Conservation (phyloP, 2,329 filamentous ascomycete genomes). For the Penicillium janthinellum region DNA sequence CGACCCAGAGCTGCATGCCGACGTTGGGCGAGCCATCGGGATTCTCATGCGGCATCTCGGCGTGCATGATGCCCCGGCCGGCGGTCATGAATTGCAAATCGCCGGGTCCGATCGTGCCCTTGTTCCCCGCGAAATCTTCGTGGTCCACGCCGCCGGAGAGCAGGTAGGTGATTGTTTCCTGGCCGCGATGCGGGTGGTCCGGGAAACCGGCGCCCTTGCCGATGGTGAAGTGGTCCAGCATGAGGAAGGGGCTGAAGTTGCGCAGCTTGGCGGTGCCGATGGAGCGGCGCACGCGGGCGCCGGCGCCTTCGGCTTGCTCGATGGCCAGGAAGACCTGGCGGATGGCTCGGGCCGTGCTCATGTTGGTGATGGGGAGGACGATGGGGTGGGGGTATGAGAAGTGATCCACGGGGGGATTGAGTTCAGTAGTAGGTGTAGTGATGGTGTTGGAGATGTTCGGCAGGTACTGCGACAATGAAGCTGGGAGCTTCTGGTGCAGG, state of each 20-base stretch:
- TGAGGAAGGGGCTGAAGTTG: constrained; percentile 89
- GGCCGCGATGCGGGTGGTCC: constrained; percentile 80
- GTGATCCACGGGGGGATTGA: background rate
- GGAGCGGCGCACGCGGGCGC: constrained; percentile 81
- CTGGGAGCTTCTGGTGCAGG: constrained; percentile 21
- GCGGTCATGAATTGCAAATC: constrained; percentile 99
- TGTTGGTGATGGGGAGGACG: constrained; percentile 49
- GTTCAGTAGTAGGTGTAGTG: constrained; percentile 8
- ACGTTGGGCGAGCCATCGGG: constrained; percentile 74
- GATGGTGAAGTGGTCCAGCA: constrained; percentile 91
- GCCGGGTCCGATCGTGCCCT: constrained; percentile 80
- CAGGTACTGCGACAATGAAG: constrained; percentile 20
- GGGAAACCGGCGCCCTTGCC: constrained; percentile 83
- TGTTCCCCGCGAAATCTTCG: constrained; percentile 86
- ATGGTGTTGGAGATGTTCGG: constrained; percentile 8
- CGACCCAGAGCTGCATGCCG: constrained; percentile 94
- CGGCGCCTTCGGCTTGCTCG: constrained; percentile 85
- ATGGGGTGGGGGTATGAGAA: constrained; percentile 6
- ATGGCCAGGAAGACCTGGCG: constrained; percentile 79
- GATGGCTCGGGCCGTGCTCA: constrained; percentile 73
- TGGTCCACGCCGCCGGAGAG: constrained; percentile 85
- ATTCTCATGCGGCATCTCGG: constrained; percentile 88
- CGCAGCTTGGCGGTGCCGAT: constrained; percentile 81
- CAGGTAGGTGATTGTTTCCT: constrained; percentile 89
- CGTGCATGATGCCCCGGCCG: constrained; percentile 86